Conservation (phyloP, 805 yeast species). For the Metschnikowia dekortorum region DNA sequence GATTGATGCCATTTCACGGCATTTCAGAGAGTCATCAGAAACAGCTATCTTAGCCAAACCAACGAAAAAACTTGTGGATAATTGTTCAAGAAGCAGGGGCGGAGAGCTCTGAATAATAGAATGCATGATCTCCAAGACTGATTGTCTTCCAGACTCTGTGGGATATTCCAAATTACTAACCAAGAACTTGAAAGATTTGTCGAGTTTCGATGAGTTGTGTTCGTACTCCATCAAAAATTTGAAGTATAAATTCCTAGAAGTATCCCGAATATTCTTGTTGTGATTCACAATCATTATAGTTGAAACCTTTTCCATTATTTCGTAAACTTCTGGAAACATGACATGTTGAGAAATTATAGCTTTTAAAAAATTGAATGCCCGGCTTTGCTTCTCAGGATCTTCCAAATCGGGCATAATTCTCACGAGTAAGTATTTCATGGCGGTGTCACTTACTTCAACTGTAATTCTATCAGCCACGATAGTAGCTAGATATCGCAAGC, state of each 20-base stretch:
- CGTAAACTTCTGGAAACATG: conserved; percentile 84
- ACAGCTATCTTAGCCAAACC: conserved; percentile 73
- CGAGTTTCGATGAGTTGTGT: conserved; percentile 81
- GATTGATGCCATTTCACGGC: conserved; percentile 78
- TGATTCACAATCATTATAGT: conserved; percentile 89
- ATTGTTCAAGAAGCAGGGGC: conserved; percentile 49
- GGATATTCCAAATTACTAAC: conserved; percentile 81
- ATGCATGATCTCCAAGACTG: conserved; percentile 84
- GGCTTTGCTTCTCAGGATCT: conserved; percentile 83
- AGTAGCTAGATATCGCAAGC: conserved; percentile 68
- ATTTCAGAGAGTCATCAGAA: conserved; percentile 70
- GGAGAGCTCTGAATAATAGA: conserved; percentile 64
- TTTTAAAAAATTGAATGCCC: conserved; percentile 79
- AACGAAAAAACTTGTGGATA: conserved; percentile 76
- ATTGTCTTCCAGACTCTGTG: conserved; percentile 78
- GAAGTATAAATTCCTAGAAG: conserved; percentile 76
- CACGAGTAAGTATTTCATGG: conserved; percentile 67
- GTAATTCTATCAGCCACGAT: conserved; percentile 67
- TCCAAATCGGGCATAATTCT: conserved; percentile 81
- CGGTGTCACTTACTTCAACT: conserved; percentile 60
- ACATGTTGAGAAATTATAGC: conserved; percentile 72
- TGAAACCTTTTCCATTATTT: conserved; percentile 75
- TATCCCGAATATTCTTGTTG: conserved; percentile 73
- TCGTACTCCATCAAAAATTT: conserved; percentile 92
- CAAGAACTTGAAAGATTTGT: conserved; percentile 75